Evolutionary conservation across 495 filamentous ascomycete genomes (phyloP).

Genomic region (Lasiosphaeria miniovina): DNA sequence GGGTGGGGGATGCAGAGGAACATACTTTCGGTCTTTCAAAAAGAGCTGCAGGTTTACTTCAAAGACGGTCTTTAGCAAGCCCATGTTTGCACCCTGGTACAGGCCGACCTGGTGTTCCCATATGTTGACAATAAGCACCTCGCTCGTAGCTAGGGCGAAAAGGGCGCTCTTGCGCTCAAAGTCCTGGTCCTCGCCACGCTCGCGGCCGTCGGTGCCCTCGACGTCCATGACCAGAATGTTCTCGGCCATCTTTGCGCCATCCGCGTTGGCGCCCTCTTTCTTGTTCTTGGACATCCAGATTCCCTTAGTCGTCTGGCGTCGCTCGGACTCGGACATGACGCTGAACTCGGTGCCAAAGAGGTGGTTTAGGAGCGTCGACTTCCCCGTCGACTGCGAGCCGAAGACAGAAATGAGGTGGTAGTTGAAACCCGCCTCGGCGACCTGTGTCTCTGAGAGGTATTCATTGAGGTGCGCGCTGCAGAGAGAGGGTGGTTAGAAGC

Average conservation of each 20-base stretch:
- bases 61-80: constrained; percentile 94
- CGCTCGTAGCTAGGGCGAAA: constrained; percentile 94
- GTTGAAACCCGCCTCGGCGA: constrained; percentile 89
- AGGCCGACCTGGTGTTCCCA: constrained; percentile 99
- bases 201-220: constrained; percentile 94
- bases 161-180: constrained; percentile 97
- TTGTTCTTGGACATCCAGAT: constrained; percentile 99
- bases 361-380: constrained; percentile 94
- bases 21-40: constrained; percentile 86
- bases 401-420: constrained; percentile 99
- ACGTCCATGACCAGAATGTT: constrained; percentile 99
- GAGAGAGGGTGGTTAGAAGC: constrained; percentile 3
- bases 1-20: constrained; percentile 13
- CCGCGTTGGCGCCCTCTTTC: constrained; percentile 41
- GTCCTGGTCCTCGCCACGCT: constrained; percentile 96
- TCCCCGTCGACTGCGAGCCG: constrained; percentile 96
- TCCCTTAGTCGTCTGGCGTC: constrained; percentile 95
- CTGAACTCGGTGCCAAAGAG: constrained; percentile 94
- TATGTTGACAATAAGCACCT: constrained; percentile 97
- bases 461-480: constrained; percentile 71
- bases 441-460: constrained; percentile 74
- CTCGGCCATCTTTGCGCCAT: constrained; percentile 69
- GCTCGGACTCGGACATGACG: constrained; percentile 88
- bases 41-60: constrained; percentile 98
- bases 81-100: constrained; percentile 99